Evolutionary conservation across 148 eudicot genomes (phyloP), one percentile per base, ranked within the genome.

Genomic region (Rhododendron ferrugineum): DNA sequence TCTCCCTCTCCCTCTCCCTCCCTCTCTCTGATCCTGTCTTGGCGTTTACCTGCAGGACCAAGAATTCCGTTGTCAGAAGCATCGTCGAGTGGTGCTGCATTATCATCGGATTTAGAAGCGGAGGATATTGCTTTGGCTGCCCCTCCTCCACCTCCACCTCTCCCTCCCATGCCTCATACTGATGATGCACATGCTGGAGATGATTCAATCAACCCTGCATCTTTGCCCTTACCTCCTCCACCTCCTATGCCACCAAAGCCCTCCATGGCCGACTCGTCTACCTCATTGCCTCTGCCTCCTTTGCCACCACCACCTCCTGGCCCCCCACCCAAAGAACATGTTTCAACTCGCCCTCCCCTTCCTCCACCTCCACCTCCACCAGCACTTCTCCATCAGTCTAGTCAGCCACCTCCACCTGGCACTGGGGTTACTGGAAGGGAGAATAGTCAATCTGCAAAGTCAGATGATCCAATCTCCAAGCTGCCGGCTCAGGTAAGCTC

Each of bases 171-270:
- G 87, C 98, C 98, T 28, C 86, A 82, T 83, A 81, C 87, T 26
- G 94, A 91, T 76, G 94, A 92, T 86, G 84, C 86, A 40, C 94
- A 89, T 79, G 60, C 90, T 74, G 88, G 82, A 34, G 93, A 91
- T 87, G 92, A 86, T 74, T 87, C 91, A 75, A 85, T 86, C 62
- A 78, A 85, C 68, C 95, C 97, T 83, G 89, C 90, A 81, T 92
- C 96, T 83, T 87, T 94, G 86, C 95, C 96, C 89, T 85, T 93
- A 87, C 98, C 96, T n/a, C 98, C 98, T 37, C 96, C 95, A 60
- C 98, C 98, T 58, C 94, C 96, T 46, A 89, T 93, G 93, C 98
- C 98, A 36, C 93, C 93, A 62, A 92, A 86, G 83, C 96, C 93
- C 62, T 85, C 92, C 47, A 86, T 88, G 82, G 36, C 91, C 78